A percentile compares a stretch with the other conserved stretches of the same genome.
These are phyloP conservation scores for Acanthamoeba divionensis DNA, from an alignment of 208 protist genomes.

Conservation along the genomic window DNA sequence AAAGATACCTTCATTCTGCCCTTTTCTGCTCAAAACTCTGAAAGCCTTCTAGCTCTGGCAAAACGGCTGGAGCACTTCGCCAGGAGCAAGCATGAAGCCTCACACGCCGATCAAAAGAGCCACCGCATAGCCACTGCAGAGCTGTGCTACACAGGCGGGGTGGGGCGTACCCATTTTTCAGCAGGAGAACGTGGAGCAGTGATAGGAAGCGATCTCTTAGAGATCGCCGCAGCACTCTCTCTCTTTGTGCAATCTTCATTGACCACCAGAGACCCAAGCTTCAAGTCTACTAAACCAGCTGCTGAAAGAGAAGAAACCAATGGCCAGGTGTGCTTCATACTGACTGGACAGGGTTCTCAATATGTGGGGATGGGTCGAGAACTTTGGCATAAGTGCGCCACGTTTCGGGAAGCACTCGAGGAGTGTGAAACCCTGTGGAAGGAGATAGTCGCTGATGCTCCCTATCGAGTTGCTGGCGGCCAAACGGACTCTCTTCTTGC, in stretches of 20 bases:
- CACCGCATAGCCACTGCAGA: constrained; percentile 34
- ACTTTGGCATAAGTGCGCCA: constrained; percentile 55
- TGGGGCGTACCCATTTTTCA: background rate
- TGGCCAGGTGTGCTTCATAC: constrained; percentile 60
- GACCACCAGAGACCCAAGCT: background rate
- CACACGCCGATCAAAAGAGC: background rate
- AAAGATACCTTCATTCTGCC: constrained; percentile 44
- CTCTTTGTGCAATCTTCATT: background rate
- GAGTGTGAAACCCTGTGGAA: constrained; percentile 51
- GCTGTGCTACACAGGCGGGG: background rate
- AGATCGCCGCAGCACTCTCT: background rate
- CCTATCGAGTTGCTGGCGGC: background rate
- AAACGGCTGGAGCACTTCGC: background rate
- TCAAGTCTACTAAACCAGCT: no score
- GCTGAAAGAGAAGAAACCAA: no score
- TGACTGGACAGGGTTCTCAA: constrained; percentile 72
- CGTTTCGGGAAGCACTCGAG: constrained; percentile 58
- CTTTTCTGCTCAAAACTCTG: constrained; percentile 50
- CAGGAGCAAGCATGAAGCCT: background rate
- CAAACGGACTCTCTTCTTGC: constrained; percentile 20
- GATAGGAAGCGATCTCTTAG: background rate
- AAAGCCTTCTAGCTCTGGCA: constrained; percentile 23
- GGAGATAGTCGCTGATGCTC: background rate
- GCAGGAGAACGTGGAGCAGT: background rate
- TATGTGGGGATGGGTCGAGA: constrained; percentile 65